Base-by-base conservation (phyloP, 108 stramenopile species). In the Cyclotella atomus region DNA sequence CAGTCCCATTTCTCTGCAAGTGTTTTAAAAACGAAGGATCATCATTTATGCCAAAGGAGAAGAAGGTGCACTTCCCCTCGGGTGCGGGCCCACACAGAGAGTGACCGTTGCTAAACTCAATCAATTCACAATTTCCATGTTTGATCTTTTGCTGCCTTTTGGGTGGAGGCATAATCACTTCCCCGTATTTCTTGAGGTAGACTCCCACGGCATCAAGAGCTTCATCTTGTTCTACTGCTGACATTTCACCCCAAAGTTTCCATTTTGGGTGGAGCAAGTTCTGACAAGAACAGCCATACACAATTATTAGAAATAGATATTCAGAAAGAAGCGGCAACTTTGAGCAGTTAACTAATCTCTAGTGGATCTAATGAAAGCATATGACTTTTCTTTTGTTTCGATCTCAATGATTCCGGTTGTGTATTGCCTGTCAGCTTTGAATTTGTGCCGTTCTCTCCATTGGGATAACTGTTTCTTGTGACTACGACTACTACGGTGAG, bases 31-130 rank as follows among this genome's bases (percentile, higher is more conserved):
- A 89, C 17, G 63, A 68, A 2, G 82, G 84, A 62, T 87, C 88
- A 43, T 89, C 83, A 9, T 77, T 81, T 43, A 89, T 89, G 0
- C 88, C 88, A 76, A 89, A 86, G 14, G 82, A 81, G 28, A 89
- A 65, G 49, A 89, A 89, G 8, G 27, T 69, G 46, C 86, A 87
- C 29, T 16, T 41, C 19, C 49, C 54, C 6, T 79, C 53, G 20
- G 88, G 85, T 2, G 50, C 25, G 3, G 84, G 88, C 0, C 81
- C 85, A 74, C 87, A 88, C 14, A 88, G 47, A 27, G 45, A 28
- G 63, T 86, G 88, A 14, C 73, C 82, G 33, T 24, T 71, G 25
- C 21, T 25, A 68, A 75, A 68, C 54, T 56, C 69, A 23, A 69
- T 33, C 2, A 44, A 23, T 70, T 65, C 45, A 59, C 73, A 74